A percentile compares a stretch with the other conserved stretches of the same genome.
Evolutionary conservation across 202 grass and related monocot genomes (phyloP).

Genomic region (Brachypodium distachyon): DNA sequence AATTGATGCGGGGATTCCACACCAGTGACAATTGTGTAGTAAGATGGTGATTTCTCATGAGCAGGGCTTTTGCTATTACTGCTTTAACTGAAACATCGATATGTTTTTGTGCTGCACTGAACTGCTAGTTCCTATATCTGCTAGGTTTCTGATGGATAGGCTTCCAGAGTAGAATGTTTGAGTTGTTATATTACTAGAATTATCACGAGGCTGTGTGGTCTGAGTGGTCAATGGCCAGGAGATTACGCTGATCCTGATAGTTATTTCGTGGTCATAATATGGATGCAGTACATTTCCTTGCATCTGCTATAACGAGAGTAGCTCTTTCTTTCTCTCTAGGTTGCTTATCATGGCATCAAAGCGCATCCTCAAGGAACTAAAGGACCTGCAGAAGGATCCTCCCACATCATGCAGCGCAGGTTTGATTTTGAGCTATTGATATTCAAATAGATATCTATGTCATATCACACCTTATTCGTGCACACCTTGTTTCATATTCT

Average conservation of each 20-base stretch:
- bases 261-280: not conserved
- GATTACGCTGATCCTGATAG: not conserved
- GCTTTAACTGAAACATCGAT: not conserved
- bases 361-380: constrained; percentile 74
- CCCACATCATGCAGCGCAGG: constrained; percentile 86
- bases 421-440: not conserved
- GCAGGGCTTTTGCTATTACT: not conserved
- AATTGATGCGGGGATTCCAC: not conserved
- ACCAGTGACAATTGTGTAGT: not conserved
- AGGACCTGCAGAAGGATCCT: constrained; percentile 81
- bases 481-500: not conserved
- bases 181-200: not conserved
- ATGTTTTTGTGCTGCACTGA: not conserved
- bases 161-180: not conserved
- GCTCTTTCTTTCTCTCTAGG: not conserved
- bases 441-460: not conserved
- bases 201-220: not conserved
- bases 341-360: constrained; percentile 62
- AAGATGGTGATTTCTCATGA: not conserved
- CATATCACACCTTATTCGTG: not conserved
- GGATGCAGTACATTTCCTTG: not conserved
- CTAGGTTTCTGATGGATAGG: not conserved
- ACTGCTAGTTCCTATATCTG: not conserved
- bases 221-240: not conserved
- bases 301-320: not conserved